A percentile compares a stretch with the other conserved stretches of the same genome.
Conservation (phyloP, 805 yeast species). For the Teunomyces pallodes region DNA sequence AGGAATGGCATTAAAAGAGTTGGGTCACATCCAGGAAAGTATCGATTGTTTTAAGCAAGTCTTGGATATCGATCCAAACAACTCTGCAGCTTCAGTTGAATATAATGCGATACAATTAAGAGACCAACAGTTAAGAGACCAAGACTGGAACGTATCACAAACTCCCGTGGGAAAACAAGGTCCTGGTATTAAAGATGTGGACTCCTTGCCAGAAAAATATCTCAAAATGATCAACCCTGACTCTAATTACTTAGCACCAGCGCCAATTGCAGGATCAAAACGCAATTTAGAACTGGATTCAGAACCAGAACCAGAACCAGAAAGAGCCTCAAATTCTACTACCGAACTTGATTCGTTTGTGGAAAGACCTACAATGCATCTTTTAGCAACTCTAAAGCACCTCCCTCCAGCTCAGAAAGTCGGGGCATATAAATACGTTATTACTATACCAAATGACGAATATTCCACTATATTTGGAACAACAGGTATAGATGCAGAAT, state of each 20-base stretch:
- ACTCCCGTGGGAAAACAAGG: conserved; percentile 8
- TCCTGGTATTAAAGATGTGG: conserved; percentile 36
- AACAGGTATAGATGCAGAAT: conserved; percentile 50
- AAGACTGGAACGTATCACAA: too few relatives aligned
- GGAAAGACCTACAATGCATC: conserved; percentile 24
- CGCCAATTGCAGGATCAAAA: not conserved
- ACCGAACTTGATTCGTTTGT: conserved; percentile 10
- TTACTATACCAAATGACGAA: conserved; percentile 22
- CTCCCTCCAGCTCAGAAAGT: conserved; percentile 24
- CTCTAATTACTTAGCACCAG: not conserved
- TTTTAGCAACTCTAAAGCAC: conserved; percentile 21
- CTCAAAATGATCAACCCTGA: not conserved
- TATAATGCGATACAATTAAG: not conserved
- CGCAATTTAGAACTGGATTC: too few relatives aligned
- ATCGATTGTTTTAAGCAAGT: conserved; percentile 32
- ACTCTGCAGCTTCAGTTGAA: conserved; percentile 37
- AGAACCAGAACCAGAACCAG: not conserved
- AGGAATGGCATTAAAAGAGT: conserved; percentile 38
- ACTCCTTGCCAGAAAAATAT: conserved; percentile 39
- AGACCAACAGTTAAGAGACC: too few relatives aligned
- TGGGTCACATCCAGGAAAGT: conserved; percentile 24
- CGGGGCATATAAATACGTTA: conserved; percentile 36
- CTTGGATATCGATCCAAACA: conserved; percentile 39
- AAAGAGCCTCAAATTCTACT: not conserved
- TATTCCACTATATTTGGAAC: conserved; percentile 31